phyloP scores from a whole-genome alignment of 768 basidiomycete species.

The Tulasnella sp. region DNA sequence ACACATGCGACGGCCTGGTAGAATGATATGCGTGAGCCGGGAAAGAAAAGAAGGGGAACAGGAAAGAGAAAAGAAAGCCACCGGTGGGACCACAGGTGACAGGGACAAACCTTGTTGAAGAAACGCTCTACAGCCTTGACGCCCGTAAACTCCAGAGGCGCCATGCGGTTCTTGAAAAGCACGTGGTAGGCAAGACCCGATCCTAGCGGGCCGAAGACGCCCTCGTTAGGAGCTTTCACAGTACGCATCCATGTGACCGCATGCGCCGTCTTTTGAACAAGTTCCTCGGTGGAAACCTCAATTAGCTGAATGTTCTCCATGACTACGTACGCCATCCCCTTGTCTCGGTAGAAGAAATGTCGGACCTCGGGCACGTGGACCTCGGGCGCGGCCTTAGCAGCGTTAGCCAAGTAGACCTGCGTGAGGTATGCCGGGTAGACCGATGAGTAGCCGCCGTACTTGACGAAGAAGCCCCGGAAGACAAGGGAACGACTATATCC shows the following conservation, averaged over 20 bases:
- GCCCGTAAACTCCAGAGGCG: conserved; percentile 38
- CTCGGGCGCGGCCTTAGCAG: conserved; percentile 25
- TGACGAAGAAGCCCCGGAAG: not conserved
- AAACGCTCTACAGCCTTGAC: conserved; percentile 36
- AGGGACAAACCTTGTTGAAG: conserved; percentile 37
- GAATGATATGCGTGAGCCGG: not conserved
- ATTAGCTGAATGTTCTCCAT: conserved; percentile 42
- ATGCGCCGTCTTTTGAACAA: conserved; percentile 38
- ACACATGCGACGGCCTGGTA: conserved; percentile 34
- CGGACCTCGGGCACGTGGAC: conserved; percentile 39
- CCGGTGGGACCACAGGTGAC: too few species aligned
- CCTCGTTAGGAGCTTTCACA: conserved; percentile 40
- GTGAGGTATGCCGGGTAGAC: not conserved
- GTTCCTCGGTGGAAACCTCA: conserved; percentile 30
- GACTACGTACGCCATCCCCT: conserved; percentile 40
- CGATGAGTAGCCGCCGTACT: not conserved
- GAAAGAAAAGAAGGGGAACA: conserved; percentile 7
- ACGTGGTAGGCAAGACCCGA: conserved; percentile 38
- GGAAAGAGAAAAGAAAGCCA: conserved; percentile 18
- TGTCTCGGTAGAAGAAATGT: conserved; percentile 37
- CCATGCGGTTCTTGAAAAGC: conserved; percentile 39
- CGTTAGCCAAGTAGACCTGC: conserved; percentile 18
- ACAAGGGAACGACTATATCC: not conserved
- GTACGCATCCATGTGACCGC: conserved; percentile 42
- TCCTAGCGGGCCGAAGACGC: conserved; percentile 38